A percentile compares a stretch with the other conserved stretches of the same genome.
These are phyloP conservation scores for Penicillium silybi DNA, from an alignment of 495 filamentous ascomycete genomes.

Conservation along the genomic window DNA sequence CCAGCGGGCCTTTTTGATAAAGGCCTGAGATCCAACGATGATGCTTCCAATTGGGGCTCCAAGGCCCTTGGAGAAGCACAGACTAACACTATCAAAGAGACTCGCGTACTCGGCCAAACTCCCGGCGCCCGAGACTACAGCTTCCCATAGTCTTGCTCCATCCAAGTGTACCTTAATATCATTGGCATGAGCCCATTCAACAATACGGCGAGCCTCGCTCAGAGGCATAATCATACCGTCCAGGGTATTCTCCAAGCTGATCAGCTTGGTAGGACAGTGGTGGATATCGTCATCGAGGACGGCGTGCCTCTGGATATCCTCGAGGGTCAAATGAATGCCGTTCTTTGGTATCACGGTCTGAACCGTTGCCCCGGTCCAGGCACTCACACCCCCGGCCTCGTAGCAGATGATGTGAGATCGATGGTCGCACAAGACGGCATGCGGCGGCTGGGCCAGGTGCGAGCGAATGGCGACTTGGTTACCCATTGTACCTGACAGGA, in stretches of 20 bases:
- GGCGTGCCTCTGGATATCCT: slow-evolving; percentile 60
- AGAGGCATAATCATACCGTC: slow-evolving; percentile 75
- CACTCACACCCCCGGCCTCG: slow-evolving; percentile 50
- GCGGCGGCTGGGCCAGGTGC: slow-evolving; percentile 47
- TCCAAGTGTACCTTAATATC: slow-evolving; percentile 76
- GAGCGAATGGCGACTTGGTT: slow-evolving; percentile 51
- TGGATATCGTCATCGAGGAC: slow-evolving; percentile 42
- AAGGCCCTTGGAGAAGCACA: slow-evolving; percentile 88
- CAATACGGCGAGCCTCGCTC: slow-evolving; percentile 60
- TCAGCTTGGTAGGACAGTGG: slow-evolving; percentile 67
- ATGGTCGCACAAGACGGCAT: slow-evolving; percentile 46
- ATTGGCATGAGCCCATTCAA: slow-evolving; percentile 62
- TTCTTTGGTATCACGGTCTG: slow-evolving; percentile 49
- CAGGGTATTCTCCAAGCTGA: slow-evolving; percentile 83
- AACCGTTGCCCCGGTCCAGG: slow-evolving; percentile 43
- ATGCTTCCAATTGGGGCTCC: slow-evolving; percentile 86
- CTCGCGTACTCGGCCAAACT: slow-evolving; percentile 62
- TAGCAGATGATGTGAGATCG: slow-evolving; percentile 46
- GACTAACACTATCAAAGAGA: slow-evolving; percentile 73
- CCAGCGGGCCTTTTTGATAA: slow-evolving; percentile 72
- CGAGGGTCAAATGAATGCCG: slow-evolving; percentile 66
- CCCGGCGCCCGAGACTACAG: slow-evolving; percentile 56
- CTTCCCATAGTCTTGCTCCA: slow-evolving; percentile 82
- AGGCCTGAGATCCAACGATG: slow-evolving; percentile 59
- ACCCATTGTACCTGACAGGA: slow-evolving; percentile 87